phyloP scores from a whole-genome alignment of 495 filamentous ascomycete species.

The Rusavskia elegans region DNA sequence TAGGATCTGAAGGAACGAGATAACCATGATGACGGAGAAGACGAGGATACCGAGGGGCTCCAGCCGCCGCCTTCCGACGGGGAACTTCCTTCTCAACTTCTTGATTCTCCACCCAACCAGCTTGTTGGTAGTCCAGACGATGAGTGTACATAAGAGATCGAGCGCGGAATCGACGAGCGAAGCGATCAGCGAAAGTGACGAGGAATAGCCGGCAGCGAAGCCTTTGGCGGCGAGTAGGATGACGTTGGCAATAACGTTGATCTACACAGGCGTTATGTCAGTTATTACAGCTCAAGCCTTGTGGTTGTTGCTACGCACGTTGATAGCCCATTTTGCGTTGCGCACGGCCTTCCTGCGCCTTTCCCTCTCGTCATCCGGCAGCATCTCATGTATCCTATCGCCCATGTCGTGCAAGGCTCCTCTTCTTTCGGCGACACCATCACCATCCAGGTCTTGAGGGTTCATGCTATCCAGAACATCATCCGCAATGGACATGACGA shows the following conservation, averaged over 20 bases:
- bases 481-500: constrained; percentile 32
- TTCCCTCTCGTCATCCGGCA: constrained; percentile 32
- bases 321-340: constrained; percentile 35
- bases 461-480: constrained; percentile 36
- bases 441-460: constrained; percentile 30
- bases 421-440: constrained; percentile 26
- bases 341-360: constrained; percentile 20
- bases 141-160: constrained; percentile 73
- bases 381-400: constrained; percentile 25
- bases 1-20: constrained; percentile 71
- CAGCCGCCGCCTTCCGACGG: constrained; percentile 59
- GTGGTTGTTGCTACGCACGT: constrained; percentile 13
- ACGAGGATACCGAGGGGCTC: constrained; percentile 64
- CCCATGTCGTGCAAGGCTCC: constrained; percentile 21
- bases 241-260: constrained; percentile 71
- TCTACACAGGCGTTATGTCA: constrained; percentile 28
- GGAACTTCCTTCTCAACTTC: constrained; percentile 47
- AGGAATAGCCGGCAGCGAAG: constrained; percentile 56
- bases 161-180: constrained; percentile 77
- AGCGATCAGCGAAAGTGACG: constrained; percentile 74
- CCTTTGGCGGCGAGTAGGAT: constrained; percentile 66
- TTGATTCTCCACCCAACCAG: constrained; percentile 55
- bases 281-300: not conserved
- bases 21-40: constrained; percentile 74
- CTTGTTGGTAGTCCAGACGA: constrained; percentile 66